Evolutionary conservation across 2,329 filamentous ascomycete genomes (phyloP), one percentile per base, ranked within the genome.

Genomic region (Hypomyces rosellus): DNA sequence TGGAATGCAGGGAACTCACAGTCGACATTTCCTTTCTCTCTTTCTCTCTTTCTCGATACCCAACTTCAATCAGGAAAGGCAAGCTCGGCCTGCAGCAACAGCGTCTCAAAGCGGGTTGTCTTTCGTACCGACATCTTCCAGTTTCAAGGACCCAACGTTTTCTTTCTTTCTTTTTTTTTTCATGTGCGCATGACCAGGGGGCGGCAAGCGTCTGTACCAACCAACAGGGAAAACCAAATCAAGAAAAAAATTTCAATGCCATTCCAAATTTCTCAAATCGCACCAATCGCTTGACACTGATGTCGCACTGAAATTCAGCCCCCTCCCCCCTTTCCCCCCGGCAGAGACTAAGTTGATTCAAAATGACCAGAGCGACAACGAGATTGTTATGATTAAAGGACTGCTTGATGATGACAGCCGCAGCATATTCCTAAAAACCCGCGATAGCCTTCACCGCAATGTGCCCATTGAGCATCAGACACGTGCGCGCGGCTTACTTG

Each of bases 391-490:
- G 14, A 38, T 38, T 38, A 22, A 42, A 45, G 42, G 12, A 30
- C 13, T 30, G 22, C 20, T 25, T 30, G 25, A 30, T 30, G 12
- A 30, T 45, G 9, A 30, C 20, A 45, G 42, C 22, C 42, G 33
- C 42, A 30, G 42, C 14, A 15, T 42, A 34, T 45, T n/a, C 14
- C 25, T 11, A 15, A 33, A 34, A 45, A 45, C 20, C 11, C 13
- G 15, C 42, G n/a, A 42, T 42, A 12, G 14, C 46, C 37, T 44
- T 47, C 55, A 56, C 46, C 47, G 46, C 54, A 48, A 51, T 54
- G 54, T 53, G 55, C 55, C 64, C 64, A 67, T 65, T 65, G 57
- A 64, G 61, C 58, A 61, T 55, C 48, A 57, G 60, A 67, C 65
- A 68, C 64, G 65, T 67, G 65, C 65, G 65, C 65, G 45, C 59